Base-by-base conservation (phyloP, 306 rosid genomes). In the Trifolium repens region DNA sequence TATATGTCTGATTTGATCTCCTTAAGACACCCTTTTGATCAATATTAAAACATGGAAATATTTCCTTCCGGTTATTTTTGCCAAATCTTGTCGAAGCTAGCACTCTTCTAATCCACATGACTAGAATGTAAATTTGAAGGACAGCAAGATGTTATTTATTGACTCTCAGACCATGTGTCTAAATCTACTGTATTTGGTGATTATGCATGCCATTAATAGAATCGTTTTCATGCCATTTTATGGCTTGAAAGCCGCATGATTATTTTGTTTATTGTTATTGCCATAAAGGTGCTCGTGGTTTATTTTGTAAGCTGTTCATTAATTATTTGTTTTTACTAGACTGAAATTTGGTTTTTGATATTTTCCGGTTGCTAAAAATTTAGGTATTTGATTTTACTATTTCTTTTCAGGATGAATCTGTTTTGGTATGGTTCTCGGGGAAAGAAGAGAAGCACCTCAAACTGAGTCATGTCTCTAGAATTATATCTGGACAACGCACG, bases 391-490 rank as follows among this genome's bases (percentile, higher is more conserved):
- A 75, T 73, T 71, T 76, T 61, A 39, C 60, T 79, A 34, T 12
- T 12, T 69, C 37, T 71, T 85, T 84, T 85, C 96, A 94, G 99
- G 99, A 94, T 49, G 99, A 94, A 83, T 86, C 97, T 68, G 81
- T 89, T 89, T 88, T 94, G 85, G 92, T 94, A 81, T 94, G 99
- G 99, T 85, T 92, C 87, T 94, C 99, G 4, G 99, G 96, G 80
- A 92, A 88, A 82, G 99, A 94, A 85, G 98, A 94, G 89, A 92
- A 94, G 79, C 96, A 84, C 74, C 98, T 94, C 65, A 92, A 90
- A 80, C 90, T 94, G 67, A 92, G 92, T 73, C 93, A 90, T 9
- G 99, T 94, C 54, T 90, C 99, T 61, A 90, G 96, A 88, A 94
- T 94, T 74, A 94, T 92, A 63, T 92, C 99, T 47, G 99, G 99